phyloP scores from a whole-genome alignment of 441 rosid species.

The Syzygium malaccense region DNA sequence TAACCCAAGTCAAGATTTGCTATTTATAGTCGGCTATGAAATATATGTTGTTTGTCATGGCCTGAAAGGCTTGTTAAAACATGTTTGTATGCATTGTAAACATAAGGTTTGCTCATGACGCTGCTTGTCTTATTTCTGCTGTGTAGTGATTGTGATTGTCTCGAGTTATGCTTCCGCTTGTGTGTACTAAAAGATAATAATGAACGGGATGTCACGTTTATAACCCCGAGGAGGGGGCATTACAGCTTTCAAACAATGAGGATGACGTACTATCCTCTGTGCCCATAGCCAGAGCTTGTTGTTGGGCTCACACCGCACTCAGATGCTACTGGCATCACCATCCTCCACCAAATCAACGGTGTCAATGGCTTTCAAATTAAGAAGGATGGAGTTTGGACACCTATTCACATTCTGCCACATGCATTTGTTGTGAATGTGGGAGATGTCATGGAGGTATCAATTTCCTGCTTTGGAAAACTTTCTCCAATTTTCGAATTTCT shows the following conservation, averaged over 20 bases:
- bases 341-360: conserved; percentile 31
- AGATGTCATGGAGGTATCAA: conserved; percentile 22
- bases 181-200: too few species aligned
- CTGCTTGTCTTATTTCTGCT: too few species aligned
- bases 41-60: too few species aligned
- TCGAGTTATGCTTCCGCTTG: too few species aligned
- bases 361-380: conserved; percentile 31
- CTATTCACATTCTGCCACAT: conserved; percentile 22
- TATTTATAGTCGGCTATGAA: too few species aligned
- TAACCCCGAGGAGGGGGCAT: too few species aligned
- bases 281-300: conserved; percentile 33
- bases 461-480: background rate
- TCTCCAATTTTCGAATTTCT: background rate
- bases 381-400: conserved; percentile 31
- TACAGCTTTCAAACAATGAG: conserved; percentile 33
- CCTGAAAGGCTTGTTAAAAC: too few species aligned
- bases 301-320: conserved; percentile 37
- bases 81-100: too few species aligned
- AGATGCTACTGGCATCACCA: conserved; percentile 26
- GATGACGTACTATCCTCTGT: conserved; percentile 40
- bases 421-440: conserved; percentile 37
- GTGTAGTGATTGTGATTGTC: too few species aligned
- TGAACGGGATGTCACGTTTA: too few species aligned
- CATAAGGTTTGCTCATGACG: too few species aligned
- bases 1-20: too few species aligned